Evolutionary conservation across 805 yeast genomes (phyloP), one percentile per base, ranked within the genome.

Genomic region (Candida michaelii): DNA sequence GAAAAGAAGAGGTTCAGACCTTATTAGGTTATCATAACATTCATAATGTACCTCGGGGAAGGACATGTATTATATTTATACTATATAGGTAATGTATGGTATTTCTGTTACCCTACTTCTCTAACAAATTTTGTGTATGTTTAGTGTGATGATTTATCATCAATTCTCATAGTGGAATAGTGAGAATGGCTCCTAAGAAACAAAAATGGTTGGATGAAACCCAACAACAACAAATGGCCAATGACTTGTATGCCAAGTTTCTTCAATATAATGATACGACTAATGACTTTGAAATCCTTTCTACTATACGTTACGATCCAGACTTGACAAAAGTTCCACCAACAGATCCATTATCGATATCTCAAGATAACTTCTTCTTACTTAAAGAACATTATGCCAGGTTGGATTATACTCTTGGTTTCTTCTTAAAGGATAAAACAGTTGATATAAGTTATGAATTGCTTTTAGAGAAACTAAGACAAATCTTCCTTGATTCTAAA

Each of bases 1-100:
- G 89, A 85, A 51, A 84, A 79, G 72, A 83, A 83, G 60, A 79
- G 82, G 58, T 90, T 91, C 66, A 83, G 82, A 56, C 99, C 98
- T 0, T 91, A 88, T 60, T 85, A 66, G 40, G 9, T 3, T 14
- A 31, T 31, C 4, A 7, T 29, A 15, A 8, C 23, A 21, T 21
- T 21, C 23, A 21, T 21, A 21, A 21, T 21, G 23, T 21, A 5
- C 5, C 23, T 21, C 8, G 23, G 23, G 23, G 23, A n/a, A n/a
- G n/a, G n/a, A n/a, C 23, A 21, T 21, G 23, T 21, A 21, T 21
- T 21, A 21, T 21, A 21, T 6, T 21, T 21, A 21, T 21, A 21
- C 23, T 21, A 6, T 21, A 21, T 21, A 21, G 23, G 23, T 21
- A 15, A 14, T 29, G 31, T 29, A 15, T 29, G 23, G 8, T 21